These are phyloP conservation scores for Serendipita sp. DNA, from an alignment of 768 basidiomycete species.

Conservation along the genomic window DNA sequence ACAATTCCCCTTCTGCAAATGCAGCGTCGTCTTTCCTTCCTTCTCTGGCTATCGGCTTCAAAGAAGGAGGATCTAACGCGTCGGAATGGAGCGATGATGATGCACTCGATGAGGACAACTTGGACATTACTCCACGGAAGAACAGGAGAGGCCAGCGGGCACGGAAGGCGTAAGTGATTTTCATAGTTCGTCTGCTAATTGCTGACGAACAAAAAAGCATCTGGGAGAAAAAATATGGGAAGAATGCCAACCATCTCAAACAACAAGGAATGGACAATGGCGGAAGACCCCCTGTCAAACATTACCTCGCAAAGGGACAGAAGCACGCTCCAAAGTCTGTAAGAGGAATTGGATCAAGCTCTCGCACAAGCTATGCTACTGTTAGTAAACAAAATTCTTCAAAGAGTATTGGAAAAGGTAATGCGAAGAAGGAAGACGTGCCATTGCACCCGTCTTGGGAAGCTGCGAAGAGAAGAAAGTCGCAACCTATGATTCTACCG, in stretches of 20 bases:
- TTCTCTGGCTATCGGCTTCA: constrained; percentile 72
- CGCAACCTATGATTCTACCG: constrained; percentile 35
- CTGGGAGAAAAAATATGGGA: constrained; percentile 95
- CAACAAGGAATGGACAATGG: constrained; percentile 18
- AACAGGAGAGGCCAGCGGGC: constrained; percentile 89
- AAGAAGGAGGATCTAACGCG: constrained; percentile 59
- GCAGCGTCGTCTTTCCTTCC: constrained; percentile 59
- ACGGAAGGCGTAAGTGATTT: constrained; percentile 66
- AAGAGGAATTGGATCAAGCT: too few species aligned
- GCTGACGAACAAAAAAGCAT: constrained; percentile 38
- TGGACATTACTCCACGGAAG: constrained; percentile 36
- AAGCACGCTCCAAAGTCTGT: not conserved
- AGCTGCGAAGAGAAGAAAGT: constrained; percentile 71
- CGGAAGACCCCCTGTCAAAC: not conserved
- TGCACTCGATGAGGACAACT: constrained; percentile 15
- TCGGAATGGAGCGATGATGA: constrained; percentile 64
- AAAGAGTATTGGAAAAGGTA: constrained; percentile 3
- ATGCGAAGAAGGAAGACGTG: constrained; percentile 18
- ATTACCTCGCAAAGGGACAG: not conserved
- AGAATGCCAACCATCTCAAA: constrained; percentile 80
- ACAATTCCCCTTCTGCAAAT: too few species aligned
- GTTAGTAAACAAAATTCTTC: not conserved
- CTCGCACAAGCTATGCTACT: not conserved
- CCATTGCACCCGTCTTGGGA: constrained; percentile 92
- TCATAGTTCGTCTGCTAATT: not conserved